Evolutionary conservation across 495 filamentous ascomycete genomes (phyloP).

Genomic region (Penicillium ucsense): DNA sequence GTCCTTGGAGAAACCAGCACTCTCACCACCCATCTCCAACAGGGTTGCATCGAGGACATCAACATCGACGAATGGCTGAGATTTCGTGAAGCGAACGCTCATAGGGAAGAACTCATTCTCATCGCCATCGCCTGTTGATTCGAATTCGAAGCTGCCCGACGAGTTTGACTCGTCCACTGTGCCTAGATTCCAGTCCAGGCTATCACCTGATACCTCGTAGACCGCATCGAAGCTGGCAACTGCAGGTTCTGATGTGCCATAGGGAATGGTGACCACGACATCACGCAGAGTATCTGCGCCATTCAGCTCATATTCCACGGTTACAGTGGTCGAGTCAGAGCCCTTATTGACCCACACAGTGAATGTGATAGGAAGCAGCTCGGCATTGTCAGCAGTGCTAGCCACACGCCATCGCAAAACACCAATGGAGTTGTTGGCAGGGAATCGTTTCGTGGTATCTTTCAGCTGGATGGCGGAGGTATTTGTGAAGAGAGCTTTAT

Average conservation of each 20-base stretch:
- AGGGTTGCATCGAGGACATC: constrained; percentile 70
- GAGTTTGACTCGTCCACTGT: constrained; percentile 69
- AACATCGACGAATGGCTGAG: constrained; percentile 77
- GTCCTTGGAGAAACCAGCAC: constrained; percentile 80
- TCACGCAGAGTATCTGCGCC: constrained; percentile 68
- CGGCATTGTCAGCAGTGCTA: constrained; percentile 62
- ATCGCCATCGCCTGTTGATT: constrained; percentile 61
- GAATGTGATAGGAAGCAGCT: constrained; percentile 76
- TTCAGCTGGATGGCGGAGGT: constrained; percentile 74
- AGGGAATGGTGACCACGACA: constrained; percentile 80
- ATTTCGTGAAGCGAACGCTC: constrained; percentile 81
- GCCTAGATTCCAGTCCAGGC: constrained; percentile 85
- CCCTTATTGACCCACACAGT: constrained; percentile 93
- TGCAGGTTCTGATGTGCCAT: constrained; percentile 65
- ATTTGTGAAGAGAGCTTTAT: constrained; percentile 71
- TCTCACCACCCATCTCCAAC: constrained; percentile 65
- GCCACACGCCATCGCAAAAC: constrained; percentile 81
- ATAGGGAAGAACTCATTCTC: constrained; percentile 97
- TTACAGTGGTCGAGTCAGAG: constrained; percentile 70
- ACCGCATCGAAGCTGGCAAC: constrained; percentile 89
- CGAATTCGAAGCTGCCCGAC: constrained; percentile 85
- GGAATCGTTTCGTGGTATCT: constrained; percentile 77
- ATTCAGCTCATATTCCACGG: constrained; percentile 87
- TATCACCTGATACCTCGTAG: constrained; percentile 91
- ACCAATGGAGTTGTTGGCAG: constrained; percentile 78